These are phyloP conservation scores for Geotrichum candidum DNA, from an alignment of 1,139 yeast species.

Conservation along the genomic window DNA sequence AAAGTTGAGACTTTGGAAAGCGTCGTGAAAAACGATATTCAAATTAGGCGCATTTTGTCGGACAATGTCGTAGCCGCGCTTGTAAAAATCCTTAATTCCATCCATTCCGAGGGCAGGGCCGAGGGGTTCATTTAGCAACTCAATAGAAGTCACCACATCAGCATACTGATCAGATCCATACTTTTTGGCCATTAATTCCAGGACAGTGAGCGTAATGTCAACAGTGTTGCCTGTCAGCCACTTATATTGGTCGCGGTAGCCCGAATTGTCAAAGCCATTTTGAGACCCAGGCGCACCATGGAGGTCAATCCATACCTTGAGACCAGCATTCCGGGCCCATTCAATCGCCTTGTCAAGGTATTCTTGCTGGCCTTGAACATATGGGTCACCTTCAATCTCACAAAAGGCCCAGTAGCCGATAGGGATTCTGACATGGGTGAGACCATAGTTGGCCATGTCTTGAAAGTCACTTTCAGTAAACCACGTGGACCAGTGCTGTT, in stretches of 20 bases:
- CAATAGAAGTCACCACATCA: slow-evolving; percentile 78
- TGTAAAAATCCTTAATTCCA: slow-evolving; percentile 51
- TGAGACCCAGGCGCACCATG: slow-evolving; percentile 98
- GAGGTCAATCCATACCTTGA: slow-evolving; percentile 85
- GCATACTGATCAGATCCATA: slow-evolving; percentile 61
- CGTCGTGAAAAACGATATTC: slow-evolving; percentile 62
- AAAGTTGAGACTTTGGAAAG: slow-evolving; percentile 56
- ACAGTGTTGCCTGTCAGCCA: slow-evolving; percentile 49
- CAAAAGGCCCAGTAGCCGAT: slow-evolving; percentile 95
- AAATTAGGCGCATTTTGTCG: slow-evolving; percentile 46
- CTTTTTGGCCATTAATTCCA: slow-evolving; percentile 43
- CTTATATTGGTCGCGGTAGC: slow-evolving; percentile 58
- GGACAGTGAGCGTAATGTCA: slow-evolving; percentile 47
- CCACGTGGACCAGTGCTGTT: slow-evolving; percentile 75
- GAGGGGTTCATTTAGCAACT: slow-evolving; percentile 84
- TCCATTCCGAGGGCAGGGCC: slow-evolving; percentile 61
- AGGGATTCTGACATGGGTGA: slow-evolving; percentile 85
- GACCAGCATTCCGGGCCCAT: slow-evolving; percentile 60
- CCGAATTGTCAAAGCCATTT: slow-evolving; percentile 95
- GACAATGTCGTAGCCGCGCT: slow-evolving; percentile 48
- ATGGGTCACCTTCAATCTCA: slow-evolving; percentile 63
- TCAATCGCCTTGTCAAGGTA: slow-evolving; percentile 69
- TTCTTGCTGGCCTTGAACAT: slow-evolving; percentile 74
- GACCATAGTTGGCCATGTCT: slow-evolving; percentile 57
- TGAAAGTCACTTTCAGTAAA: slow-evolving; percentile 67